A percentile compares a stretch with the other conserved stretches of the same genome.
Conservation (phyloP, 2,329 filamentous ascomycete species). For the Ophiocordyceps robertsii region DNA sequence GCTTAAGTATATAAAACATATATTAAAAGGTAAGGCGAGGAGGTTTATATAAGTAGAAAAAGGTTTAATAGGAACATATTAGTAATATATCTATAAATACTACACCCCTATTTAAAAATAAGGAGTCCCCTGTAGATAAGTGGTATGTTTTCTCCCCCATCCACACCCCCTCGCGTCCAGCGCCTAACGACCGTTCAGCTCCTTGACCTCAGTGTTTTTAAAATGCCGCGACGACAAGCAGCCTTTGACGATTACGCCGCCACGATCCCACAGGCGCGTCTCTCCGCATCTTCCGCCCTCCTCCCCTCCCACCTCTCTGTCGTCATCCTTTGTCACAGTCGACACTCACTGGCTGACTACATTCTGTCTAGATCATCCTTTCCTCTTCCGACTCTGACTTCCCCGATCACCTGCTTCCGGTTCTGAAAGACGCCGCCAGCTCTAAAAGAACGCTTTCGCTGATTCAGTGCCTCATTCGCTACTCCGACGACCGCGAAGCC, state of each 20-base stretch:
- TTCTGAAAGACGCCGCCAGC: slow-evolving; percentile 77
- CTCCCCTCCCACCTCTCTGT: neutral
- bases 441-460: slow-evolving; percentile 61
- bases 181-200: neutral
- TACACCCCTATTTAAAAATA: too few species aligned
- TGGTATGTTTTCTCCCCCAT: too few species aligned
- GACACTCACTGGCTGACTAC: neutral
- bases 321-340: neutral
- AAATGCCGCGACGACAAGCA: slow-evolving; percentile 31
- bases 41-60: too few species aligned
- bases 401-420: slow-evolving; percentile 86
- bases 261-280: slow-evolving; percentile 29
- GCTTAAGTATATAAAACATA: too few species aligned
- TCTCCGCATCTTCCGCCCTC: neutral
- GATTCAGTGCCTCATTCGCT: slow-evolving; percentile 55
- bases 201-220: slow-evolving; percentile 5
- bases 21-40: too few species aligned
- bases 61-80: too few species aligned
- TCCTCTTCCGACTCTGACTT: slow-evolving; percentile 88
- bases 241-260: slow-evolving; percentile 33
- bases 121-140: too few species aligned
- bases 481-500: slow-evolving; percentile 72
- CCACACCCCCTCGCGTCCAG: too few species aligned
- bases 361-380: slow-evolving; percentile 65
- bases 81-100: too few species aligned